Conservation (phyloP, 495 filamentous ascomycete genomes). For the Talaromyces ruber region DNA sequence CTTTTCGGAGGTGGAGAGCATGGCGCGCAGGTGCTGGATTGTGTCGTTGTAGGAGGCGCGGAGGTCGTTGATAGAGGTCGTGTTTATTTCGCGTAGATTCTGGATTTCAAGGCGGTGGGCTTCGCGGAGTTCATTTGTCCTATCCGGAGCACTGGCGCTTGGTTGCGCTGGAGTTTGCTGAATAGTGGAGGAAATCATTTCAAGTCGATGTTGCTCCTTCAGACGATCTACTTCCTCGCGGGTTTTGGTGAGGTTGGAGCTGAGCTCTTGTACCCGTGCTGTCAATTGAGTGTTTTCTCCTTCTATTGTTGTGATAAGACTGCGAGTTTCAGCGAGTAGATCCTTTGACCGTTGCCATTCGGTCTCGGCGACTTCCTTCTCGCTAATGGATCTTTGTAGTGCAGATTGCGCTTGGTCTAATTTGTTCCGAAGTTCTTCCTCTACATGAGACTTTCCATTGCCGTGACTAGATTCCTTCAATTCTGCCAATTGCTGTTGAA, state of each 20-base stretch:
- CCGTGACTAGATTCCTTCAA: conserved; percentile 8
- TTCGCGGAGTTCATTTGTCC: conserved; percentile 16
- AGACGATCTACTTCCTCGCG: conserved; percentile 25
- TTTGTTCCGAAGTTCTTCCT: conserved; percentile 19
- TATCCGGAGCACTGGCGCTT: not conserved
- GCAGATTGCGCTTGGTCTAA: conserved; percentile 22
- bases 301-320: conserved; percentile 36
- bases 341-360: conserved; percentile 27
- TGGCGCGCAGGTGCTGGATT: conserved; percentile 29
- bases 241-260: conserved; percentile 22
- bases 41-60: conserved; percentile 35
- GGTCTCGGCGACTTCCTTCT: conserved; percentile 23
- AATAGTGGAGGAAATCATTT: not conserved
- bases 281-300: conserved; percentile 36
- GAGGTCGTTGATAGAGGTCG: conserved; percentile 28
- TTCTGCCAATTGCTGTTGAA: conserved; percentile 27
- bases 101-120: conserved; percentile 30
- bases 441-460: conserved; percentile 18
- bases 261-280: conserved; percentile 24
- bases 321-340: conserved; percentile 32
- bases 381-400: conserved; percentile 15
- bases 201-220: conserved; percentile 26
- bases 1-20: conserved; percentile 31
- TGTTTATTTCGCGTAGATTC: conserved; percentile 30
- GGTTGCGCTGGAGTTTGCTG: not conserved